Conservation (phyloP, 768 basidiomycete genomes). For the Aureoboletus auriporus region DNA sequence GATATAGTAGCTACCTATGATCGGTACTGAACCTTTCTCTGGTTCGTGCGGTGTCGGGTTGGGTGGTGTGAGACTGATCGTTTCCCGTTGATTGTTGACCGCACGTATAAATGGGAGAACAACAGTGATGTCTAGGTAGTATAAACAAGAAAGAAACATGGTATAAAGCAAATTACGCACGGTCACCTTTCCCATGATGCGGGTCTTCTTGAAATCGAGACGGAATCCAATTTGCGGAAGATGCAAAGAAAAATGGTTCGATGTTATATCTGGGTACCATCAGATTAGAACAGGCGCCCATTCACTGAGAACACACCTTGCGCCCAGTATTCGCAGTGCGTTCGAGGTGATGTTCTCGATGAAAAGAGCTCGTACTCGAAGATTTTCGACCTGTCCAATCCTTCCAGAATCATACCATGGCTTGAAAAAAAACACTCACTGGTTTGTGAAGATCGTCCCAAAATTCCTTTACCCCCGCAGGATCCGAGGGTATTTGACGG, state of each 20-base stretch:
- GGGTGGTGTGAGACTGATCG: constrained; percentile 5
- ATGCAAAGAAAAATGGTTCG: constrained; percentile 44
- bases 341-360: constrained; percentile 31
- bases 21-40: background rate
- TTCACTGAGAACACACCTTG: constrained; percentile 23
- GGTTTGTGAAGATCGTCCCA: constrained; percentile 25
- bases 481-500: constrained; percentile 13
- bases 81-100: constrained; percentile 26
- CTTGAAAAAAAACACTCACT: constrained; percentile 15
- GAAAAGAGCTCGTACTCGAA: constrained; percentile 33
- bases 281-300: background rate
- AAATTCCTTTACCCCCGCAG: constrained; percentile 6
- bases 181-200: constrained; percentile 28
- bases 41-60: constrained; percentile 6
- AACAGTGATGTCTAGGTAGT: constrained; percentile 38
- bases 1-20: constrained; percentile 15
- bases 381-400: background rate
- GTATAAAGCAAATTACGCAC: constrained; percentile 26
- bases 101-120: constrained; percentile 40
- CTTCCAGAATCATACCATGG: background rate
- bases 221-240: constrained; percentile 40
- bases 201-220: constrained; percentile 39
- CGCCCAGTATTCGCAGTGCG: constrained; percentile 35
- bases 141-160: background rate
- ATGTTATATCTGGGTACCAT: constrained; percentile 32